Base-by-base conservation (phyloP, 2,329 filamentous ascomycete genomes). In the Malbranchea zuffiana region DNA sequence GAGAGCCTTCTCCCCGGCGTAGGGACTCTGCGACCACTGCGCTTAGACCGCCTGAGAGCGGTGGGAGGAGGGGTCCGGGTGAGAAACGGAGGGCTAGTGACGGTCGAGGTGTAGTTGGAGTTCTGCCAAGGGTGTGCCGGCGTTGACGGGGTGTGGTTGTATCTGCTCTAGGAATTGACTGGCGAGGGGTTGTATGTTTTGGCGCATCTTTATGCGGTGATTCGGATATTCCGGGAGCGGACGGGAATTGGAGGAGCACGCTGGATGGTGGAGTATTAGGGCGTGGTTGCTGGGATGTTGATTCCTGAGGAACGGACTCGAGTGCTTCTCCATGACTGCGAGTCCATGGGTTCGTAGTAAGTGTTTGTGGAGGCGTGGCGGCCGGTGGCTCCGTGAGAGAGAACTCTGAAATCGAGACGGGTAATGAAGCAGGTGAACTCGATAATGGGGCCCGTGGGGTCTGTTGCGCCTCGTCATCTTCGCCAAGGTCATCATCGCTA, bases 1-100 rank as follows among this genome's bases (percentile, higher is more conserved):
- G 53, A 15, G 56, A 60, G 6, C 65, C 65, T 41, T 72, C 63
- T 10, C 72, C 71, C 11, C 72, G 68, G n/a, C 75, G 68, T 17
- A 80, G 61, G 15, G 74, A 69, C 18, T 81, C 76, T 6, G 75
- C 76, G 4, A 81, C 74, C 32, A 81, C 71, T 1, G 71, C 76
- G 50, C 67, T 74, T 11, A 82, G 62, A 1, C 70, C 71, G 1
- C 68, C 70, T 2, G 71, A 75, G 1, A 81, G 61, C 0, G 78
- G 74, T 19, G 71, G 70, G 1, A 76, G 66, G 3, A 80, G 57
- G 4, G 74, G 70, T 0, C 72, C 72, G 3, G 70, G 71, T 3
- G 73, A 64, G 24, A 80, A 70, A 2, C 65, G 67, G 15, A 58
- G 49, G 3, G 65, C 64, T 12, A 73, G 62, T 1, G 68, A 69